Evolutionary conservation across 805 yeast genomes (phyloP), one percentile per base, ranked within the genome.

Genomic region (Priceomyces carsonii): DNA sequence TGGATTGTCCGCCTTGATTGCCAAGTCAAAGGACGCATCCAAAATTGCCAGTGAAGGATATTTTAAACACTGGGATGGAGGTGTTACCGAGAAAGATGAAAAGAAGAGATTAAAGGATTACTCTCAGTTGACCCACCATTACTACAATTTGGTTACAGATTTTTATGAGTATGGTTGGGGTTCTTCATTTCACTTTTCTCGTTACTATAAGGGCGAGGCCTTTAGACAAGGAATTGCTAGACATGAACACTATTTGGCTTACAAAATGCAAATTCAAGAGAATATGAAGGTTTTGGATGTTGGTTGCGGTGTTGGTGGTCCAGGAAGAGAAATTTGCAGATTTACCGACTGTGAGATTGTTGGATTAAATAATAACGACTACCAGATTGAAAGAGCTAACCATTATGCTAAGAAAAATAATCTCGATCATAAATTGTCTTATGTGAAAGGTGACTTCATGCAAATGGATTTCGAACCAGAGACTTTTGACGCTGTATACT

Each of bases 141-240:
- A 91, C 75, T 91, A 91, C 73, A 93, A 93, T 69, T 80, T 91
- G 59, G 97, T 87, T 33, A 93, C 99, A 18, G 99, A 91, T 66
- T 93, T 93, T 56, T 93, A 93, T 74, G 99, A 93, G 70, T 91
- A 93, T 65, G 99, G 99, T 33, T 93, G 99, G 99, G 99, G 99
- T 47, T 77, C 96, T 12, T 87, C 96, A 10, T 93, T 93, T 87
- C 99, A 93, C 66, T 93, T 93, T 65, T 86, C 95, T 26, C 81
- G 96, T 54, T 93, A 83, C 71, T 91, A 87, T 72, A 75, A 73
- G 58, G 97, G 97, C 45, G 99, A 93, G 69, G 80, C 93, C 15
- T 93, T 93, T 71, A 70, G 78, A 55, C 98, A 91, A 66, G 95
- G 97, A 27, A 81, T 87, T 48, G 98, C 98, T 24, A 82, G 95